Evolutionary conservation across 2,329 filamentous ascomycete species (phyloP), one percentile per base, ranked within the genome.

Genomic region (Lizonia empirigonia): DNA sequence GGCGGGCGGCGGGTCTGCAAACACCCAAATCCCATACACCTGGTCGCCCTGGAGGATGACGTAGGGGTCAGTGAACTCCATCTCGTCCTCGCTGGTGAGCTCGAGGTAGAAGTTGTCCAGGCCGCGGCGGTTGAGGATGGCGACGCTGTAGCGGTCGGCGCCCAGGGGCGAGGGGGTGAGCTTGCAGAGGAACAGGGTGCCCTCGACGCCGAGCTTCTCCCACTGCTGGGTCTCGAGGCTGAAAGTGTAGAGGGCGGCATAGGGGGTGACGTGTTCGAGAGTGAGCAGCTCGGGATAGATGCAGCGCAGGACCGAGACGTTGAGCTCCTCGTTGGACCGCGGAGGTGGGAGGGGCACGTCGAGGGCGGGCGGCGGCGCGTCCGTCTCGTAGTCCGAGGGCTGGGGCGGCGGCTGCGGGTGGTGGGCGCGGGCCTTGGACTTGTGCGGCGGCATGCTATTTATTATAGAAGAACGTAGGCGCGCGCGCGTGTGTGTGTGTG

Each of bases 191-290:
- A 97, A 99, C 58, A 97, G 78, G 10, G 90, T 89, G 30, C 94
- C 94, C 74, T 96, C 92, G 9, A 92, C 82, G 48, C 87, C 89
- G 36, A 83, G 84, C 78, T 95, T 96, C 69, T 94, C 89, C 94
- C 94, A 97, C 53, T 79, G 76, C 44, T 82, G 78, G 2, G 84
- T 80, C 4, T 80, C 74, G 37, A 84, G 79, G 55, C 81, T 84
- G 76, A 95, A 94, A 38, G 82, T 83, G 78, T 97, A 97, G 60
- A 97, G 82, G 27, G 94, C 90, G 20, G 89, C 89, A 65, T 93
- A 96, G 24, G 89, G 87, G 5, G 91, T 91, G 60, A 94, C 88
- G 56, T 88, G 87, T 58, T 91, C 80, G 68, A 97, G 91, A 44
- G 81, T 77, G 51, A 80, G 79, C 58, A 97, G 85, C 50, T 84